Evolutionary conservation across 2,329 filamentous ascomycete genomes (phyloP), one percentile per base, ranked within the genome.

Genomic region (Westerdykella ornata): DNA sequence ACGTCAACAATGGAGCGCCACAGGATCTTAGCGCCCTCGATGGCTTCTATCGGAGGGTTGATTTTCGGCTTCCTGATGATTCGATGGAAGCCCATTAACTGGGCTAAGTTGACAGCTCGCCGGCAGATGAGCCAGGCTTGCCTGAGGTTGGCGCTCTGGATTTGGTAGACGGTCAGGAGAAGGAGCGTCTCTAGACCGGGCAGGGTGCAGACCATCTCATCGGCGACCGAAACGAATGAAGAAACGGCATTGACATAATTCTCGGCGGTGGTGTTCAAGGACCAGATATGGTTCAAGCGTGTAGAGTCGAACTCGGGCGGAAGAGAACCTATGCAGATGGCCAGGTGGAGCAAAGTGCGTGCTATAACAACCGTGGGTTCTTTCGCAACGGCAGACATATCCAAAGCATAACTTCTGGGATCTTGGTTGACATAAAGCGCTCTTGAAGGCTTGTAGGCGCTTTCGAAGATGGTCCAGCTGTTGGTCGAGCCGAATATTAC

Each of bases 21-120:
- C 12, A 62, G 49, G 18, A 35, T 42, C 36, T 58, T 58, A 18
- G 60, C 57, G 14, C 53, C 47, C 12, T 54, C 53, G 8, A 63
- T 39, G 6, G 51, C 55, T 38, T 58, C 44, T 13, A 62, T 48
- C 3, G 56, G 48, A 3, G 59, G 50, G 3, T 48, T 41, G 11
- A 41, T 20, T 8, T 48, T 49, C n/a, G 46, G 35, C 36, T 59
- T 51, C 1, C 39, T 39, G 12, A 64, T 54, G 20, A 63, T 64
- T 34, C 58, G 62, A 33, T 65, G 62, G 39, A 64, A 61, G 1
- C 62, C 62, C 60, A 65, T 63, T 2, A 65, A 55, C 16, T 65
- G 58, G 13, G 62, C 60, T 4, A 63, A 43, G 18, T 56, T 63
- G 33, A 64, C 47, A n/a, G 57, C 59, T 31, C 62, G 54, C 30